Evolutionary conservation across 2,329 filamentous ascomycete species (phyloP).

Genomic region (Metarhizium album): DNA sequence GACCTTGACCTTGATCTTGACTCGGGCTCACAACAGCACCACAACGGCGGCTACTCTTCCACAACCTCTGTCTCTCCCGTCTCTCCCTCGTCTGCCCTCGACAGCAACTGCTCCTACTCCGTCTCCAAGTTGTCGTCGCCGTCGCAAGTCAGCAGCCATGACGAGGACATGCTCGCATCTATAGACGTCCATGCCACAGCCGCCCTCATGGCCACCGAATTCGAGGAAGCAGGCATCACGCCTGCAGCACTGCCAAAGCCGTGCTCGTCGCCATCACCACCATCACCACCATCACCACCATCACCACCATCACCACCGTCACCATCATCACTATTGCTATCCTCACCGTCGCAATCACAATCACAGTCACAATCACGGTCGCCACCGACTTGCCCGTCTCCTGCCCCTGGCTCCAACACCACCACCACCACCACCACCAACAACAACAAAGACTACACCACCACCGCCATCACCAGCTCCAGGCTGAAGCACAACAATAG

Average conservation of each 20-base stretch:
- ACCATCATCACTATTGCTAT: background rate
- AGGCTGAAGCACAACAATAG: background rate
- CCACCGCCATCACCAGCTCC: background rate
- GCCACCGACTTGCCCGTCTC: background rate
- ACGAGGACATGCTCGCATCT: constrained; percentile 6
- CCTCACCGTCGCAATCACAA: background rate
- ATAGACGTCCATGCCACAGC: constrained; percentile 8
- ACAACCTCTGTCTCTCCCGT: background rate
- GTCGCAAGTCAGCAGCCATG: constrained; percentile 4
- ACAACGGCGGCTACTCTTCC: background rate
- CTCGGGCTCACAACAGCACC: constrained; percentile 2
- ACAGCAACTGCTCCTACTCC: background rate
- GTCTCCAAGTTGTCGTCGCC: background rate
- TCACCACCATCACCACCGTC: background rate
- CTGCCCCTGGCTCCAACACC: background rate
- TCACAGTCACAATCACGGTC: background rate
- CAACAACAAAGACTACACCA: no score
- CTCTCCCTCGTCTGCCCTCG: background rate
- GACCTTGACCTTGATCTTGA: background rate
- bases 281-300: background rate
- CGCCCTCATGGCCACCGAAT: constrained; percentile 3
- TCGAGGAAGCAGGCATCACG: background rate
- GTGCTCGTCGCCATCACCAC: constrained; percentile 2
- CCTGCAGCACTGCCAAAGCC: background rate
- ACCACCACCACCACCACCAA: background rate